These are phyloP conservation scores for Hanseniaspora uvarum DNA, from an alignment of 1,139 yeast genomes.

Conservation along the genomic window DNA sequence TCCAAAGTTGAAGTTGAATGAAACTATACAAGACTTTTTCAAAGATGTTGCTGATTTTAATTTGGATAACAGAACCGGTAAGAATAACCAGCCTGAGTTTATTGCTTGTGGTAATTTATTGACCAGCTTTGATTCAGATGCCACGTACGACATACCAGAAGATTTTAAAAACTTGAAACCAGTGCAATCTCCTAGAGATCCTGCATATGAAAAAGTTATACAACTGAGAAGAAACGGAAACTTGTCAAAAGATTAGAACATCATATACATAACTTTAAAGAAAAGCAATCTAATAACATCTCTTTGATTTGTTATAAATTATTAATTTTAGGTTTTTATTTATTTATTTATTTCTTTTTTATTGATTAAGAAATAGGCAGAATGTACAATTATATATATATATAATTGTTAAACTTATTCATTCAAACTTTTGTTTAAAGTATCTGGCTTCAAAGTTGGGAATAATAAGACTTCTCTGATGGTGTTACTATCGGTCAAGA, in stretches of 20 bases:
- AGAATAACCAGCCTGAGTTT: constrained; percentile 33
- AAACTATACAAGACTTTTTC: constrained; percentile 73
- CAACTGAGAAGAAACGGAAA: constrained; percentile 71
- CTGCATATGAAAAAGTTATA: constrained; percentile 85
- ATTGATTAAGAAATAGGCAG: background rate
- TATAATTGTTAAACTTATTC: constrained; percentile 23
- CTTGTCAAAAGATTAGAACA: constrained; percentile 18
- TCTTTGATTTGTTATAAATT: too few species aligned
- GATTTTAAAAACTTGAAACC: constrained; percentile 56
- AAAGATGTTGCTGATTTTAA: constrained; percentile 56
- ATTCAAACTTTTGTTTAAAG: constrained; percentile 29
- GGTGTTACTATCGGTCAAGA: constrained; percentile 89
- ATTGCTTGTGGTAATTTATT: constrained; percentile 87
- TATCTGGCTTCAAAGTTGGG: constrained; percentile 98
- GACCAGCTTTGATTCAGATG: constrained; percentile 76
- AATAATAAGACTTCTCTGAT: constrained; percentile 94
- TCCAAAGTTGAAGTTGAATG: constrained; percentile 48
- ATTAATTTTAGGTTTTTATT: too few species aligned
- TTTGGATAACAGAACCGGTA: constrained; percentile 9
- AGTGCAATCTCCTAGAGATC: constrained; percentile 89
- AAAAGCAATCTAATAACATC: too few species aligned
- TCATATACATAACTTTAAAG: too few species aligned
- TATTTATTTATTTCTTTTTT: background rate
- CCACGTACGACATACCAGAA: constrained; percentile 60
- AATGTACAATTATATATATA: background rate